Conservation (phyloP, 1,284 basidiomycete genomes). For the Boletus subluridellus region DNA sequence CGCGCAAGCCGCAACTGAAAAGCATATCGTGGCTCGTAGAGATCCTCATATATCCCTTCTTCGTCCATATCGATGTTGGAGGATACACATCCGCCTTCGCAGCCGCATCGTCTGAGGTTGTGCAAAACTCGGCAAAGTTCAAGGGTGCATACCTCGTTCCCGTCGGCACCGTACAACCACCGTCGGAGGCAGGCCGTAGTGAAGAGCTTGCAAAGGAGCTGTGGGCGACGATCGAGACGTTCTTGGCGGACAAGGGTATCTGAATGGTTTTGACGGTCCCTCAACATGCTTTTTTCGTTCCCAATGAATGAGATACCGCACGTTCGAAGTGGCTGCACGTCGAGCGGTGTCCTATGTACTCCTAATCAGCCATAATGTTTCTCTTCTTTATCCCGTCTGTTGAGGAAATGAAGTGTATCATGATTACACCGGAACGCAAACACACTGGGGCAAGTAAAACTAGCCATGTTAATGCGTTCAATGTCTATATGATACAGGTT, state of each 20-base stretch:
- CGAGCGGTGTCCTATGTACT: too few relatives aligned
- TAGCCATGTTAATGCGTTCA: too few relatives aligned
- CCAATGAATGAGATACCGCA: background rate
- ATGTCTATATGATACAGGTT: too few relatives aligned
- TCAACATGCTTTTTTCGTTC: background rate
- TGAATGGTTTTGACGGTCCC: background rate
- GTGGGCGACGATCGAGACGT: slow-evolving; percentile 42
- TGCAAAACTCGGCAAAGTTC: slow-evolving; percentile 37
- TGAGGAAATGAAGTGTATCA: too few relatives aligned
- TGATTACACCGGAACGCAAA: too few relatives aligned
- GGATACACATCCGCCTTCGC: slow-evolving; percentile 46
- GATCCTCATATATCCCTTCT: slow-evolving; percentile 34
- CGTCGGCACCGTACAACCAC: slow-evolving; percentile 31
- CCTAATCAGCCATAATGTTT: background rate
- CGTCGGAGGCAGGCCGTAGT: slow-evolving; percentile 25
- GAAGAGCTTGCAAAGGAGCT: slow-evolving; percentile 21
- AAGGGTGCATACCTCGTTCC: slow-evolving; percentile 21
- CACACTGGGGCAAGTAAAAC: too few relatives aligned
- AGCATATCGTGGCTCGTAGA: slow-evolving; percentile 27
- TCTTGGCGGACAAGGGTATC: slow-evolving; percentile 22
- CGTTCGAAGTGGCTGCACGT: too few relatives aligned
- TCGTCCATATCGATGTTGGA: slow-evolving; percentile 39
- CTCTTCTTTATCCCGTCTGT: background rate
- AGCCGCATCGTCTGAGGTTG: slow-evolving; percentile 42
- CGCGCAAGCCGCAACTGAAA: slow-evolving; percentile 19